Evolutionary conservation across 140 eudicot species (phyloP).

Genomic region (Eryngium alpinum): DNA sequence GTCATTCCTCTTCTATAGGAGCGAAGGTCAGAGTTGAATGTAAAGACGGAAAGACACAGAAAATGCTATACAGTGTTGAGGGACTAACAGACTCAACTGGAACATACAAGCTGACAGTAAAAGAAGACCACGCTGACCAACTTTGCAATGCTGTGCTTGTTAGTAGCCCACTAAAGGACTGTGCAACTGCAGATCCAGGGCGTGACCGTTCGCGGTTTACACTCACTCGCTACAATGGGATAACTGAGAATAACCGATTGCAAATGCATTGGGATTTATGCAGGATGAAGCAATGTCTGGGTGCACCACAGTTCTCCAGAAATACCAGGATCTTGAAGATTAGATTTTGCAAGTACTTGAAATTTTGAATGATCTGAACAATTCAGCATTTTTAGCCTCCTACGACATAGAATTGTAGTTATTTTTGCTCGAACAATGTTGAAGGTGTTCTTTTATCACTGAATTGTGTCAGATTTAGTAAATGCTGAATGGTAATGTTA

Average conservation of each 20-base stretch:
- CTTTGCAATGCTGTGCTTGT: constrained; percentile 53
- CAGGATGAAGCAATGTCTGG: constrained; percentile 46
- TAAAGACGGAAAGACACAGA: constrained; percentile 31
- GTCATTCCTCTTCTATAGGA: constrained; percentile 20
- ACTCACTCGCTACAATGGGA: constrained; percentile 77
- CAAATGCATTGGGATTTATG: constrained; percentile 72
- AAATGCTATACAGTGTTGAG: constrained; percentile 27
- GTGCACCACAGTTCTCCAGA: constrained; percentile 53
- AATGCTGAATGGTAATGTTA: too few relatives aligned
- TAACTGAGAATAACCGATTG: constrained; percentile 49
- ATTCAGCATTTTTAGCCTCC: too few relatives aligned
- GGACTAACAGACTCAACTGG: constrained; percentile 51
- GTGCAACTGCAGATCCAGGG: constrained; percentile 48
- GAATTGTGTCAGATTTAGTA: too few relatives aligned
- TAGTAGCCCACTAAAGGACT: constrained; percentile 45
- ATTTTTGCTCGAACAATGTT: too few relatives aligned
- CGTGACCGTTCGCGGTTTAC: constrained; percentile 66
- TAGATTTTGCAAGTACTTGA: background rate
- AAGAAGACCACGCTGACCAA: constrained; percentile 51
- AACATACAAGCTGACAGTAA: constrained; percentile 38
- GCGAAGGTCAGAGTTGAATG: constrained; percentile 62
- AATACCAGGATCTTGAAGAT: constrained; percentile 49
- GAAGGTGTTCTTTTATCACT: too few relatives aligned
- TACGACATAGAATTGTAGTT: too few relatives aligned
- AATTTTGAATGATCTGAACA: too few relatives aligned